Percentiles rank a stretch among this genome's conserved stretches.
These are phyloP conservation scores for Eudorina sp. DNA, from an alignment of 139 green algal species.

Conservation along the genomic window DNA sequence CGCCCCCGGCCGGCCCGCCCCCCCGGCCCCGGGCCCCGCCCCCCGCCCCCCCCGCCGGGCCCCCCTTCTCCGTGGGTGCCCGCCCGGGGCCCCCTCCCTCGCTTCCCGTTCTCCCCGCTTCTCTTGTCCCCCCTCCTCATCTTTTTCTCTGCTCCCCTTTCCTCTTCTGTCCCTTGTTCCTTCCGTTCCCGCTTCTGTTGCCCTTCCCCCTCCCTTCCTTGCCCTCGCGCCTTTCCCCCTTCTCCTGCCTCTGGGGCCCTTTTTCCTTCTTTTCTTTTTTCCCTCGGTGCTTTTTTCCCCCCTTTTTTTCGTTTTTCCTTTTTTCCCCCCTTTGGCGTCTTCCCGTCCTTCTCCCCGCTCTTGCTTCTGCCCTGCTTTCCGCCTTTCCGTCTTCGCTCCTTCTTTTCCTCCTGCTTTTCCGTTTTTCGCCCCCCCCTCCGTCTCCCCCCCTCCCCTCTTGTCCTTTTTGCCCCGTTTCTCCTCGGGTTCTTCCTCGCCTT, in stretches of 20 bases:
- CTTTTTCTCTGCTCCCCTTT: neutral
- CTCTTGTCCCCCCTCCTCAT: neutral
- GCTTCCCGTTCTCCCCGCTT: no score
- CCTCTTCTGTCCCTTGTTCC: neutral
- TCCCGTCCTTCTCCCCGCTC: neutral
- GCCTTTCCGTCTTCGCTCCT: neutral
- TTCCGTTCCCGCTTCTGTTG: neutral
- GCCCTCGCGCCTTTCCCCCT: neutral
- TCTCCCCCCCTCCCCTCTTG: neutral
- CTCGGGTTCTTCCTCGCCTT: neutral
- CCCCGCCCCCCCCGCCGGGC: no score
- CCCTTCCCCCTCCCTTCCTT: neutral
- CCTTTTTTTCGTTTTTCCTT: neutral
- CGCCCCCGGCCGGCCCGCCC: no score
- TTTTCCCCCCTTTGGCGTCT: neutral
- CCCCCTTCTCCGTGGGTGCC: neutral
- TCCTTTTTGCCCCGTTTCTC: neutral
- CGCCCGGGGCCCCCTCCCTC: neutral
- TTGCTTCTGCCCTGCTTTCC: neutral
- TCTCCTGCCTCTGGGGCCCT: neutral
- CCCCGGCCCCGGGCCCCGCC: no score
- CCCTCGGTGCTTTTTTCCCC: neutral
- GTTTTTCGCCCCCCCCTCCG: neutral
- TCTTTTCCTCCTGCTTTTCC: constrained; percentile 6
- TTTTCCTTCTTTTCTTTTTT: neutral